Evolutionary conservation across 306 rosid species (phyloP), one percentile per base, ranked within the genome.

Genomic region (Sphenostylis stenocarpa): DNA sequence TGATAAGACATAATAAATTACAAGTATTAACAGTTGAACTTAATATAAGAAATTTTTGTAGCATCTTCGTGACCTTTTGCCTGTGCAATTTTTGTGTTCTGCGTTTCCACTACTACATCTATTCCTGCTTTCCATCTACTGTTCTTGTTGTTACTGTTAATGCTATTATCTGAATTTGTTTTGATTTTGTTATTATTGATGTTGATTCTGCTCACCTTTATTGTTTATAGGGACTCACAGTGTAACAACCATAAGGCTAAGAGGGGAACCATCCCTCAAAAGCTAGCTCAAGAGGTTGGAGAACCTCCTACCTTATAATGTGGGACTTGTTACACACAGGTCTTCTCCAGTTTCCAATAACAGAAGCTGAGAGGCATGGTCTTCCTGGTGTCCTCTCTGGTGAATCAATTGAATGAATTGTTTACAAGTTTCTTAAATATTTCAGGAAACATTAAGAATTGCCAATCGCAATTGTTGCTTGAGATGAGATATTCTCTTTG

Each of bases 341-440:
- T 77, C 98, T 95, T 82, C 98, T 95, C 82, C 97, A 95, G 80
- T 95, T 90, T 72, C 97, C 97, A 29, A 79, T 95, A 70, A 86
- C 85, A 80, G 98, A 92, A 82, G 98, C 97, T 75, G 98, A 95
- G 89, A 95, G 86, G 76, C 98, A 95, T 87, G 98, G 98, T 78
- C 97, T 92, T 76, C 97, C 97, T 43, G 98, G 98, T 75, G 97
- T 95, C 75, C 80, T 95, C 41, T 95, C 97, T 14, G 97, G 96
- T 92, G 85, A 86, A 44, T 47, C 65, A 53, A n/a, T n/a, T n/a
- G n/a, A n/a, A n/a, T n/a, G n/a, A n/a, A n/a, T 26, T 75, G 21
- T 63, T 74, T 36, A 41, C 14, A 53, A 11, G 6, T 68, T 29
- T 45, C 72, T 53, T 66, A 45, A 53, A 15, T 33, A 28, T 57